Conservation (phyloP, 2,329 filamentous ascomycete genomes). For the Xylaria sp. region DNA sequence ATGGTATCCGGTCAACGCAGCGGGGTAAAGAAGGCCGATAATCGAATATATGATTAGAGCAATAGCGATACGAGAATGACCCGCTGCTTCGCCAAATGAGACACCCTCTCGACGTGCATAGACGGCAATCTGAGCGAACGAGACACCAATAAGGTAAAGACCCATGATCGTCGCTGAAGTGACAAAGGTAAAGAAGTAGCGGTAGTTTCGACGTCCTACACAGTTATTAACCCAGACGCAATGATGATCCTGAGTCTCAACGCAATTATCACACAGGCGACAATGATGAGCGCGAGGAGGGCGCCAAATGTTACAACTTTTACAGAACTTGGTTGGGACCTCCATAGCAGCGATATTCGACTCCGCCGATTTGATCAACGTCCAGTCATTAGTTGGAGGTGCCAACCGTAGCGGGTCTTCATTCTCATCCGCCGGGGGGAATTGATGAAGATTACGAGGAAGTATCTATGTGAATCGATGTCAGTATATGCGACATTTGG, state of each 20-base stretch:
- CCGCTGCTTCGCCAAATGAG: constrained; percentile 71
- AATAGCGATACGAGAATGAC: constrained; percentile 78
- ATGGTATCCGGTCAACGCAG: constrained; percentile 85
- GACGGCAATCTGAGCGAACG: constrained; percentile 78
- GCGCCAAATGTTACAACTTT: constrained; percentile 96
- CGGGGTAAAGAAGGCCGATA: constrained; percentile 78
- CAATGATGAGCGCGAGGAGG: constrained; percentile 96
- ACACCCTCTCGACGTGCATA: constrained; percentile 69
- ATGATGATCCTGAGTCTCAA: constrained; percentile 97
- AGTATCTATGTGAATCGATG: constrained; percentile 68
- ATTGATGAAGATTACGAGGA: constrained; percentile 87
- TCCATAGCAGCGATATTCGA: constrained; percentile 87
- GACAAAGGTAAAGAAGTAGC: constrained; percentile 95
- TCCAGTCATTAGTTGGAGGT: constrained; percentile 91
- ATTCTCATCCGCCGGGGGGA: constrained; percentile 75
- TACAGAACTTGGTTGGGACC: constrained; percentile 97
- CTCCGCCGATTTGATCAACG: constrained; percentile 81
- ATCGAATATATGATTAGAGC: constrained; percentile 86
- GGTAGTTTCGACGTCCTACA: constrained; percentile 94
- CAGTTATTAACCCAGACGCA: constrained; percentile 99
- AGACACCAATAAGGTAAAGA: constrained; percentile 76
- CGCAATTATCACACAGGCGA: constrained; percentile 93
- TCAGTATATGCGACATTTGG: constrained; percentile 1
- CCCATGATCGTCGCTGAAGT: constrained; percentile 77
- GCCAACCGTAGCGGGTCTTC: constrained; percentile 83